Percentiles rank a stretch among this genome's conserved stretches.
These are phyloP conservation scores for Candida insectorum DNA, from an alignment of 805 yeast genomes.

Conservation along the genomic window DNA sequence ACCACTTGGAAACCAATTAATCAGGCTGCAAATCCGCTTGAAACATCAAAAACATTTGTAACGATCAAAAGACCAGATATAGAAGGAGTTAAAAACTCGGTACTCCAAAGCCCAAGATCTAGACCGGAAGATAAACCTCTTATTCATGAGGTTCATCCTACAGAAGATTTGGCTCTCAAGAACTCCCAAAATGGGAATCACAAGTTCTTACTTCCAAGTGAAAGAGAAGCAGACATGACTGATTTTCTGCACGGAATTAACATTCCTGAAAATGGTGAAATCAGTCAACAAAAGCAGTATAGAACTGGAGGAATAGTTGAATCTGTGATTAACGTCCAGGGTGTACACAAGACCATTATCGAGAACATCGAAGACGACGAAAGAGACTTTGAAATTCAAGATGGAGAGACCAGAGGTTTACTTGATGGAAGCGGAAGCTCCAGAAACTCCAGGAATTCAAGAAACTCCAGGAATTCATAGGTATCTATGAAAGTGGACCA, in stretches of 20 bases:
- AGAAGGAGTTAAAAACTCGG: constrained; percentile 17
- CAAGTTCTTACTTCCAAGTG: constrained; percentile 20
- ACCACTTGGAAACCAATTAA: constrained; percentile 52
- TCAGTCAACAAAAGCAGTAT: constrained; percentile 34
- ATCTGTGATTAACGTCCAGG: constrained; percentile 77
- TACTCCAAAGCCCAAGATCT: constrained; percentile 17
- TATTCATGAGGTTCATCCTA: constrained; percentile 26
- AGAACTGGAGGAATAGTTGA: constrained; percentile 71
- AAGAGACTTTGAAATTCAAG: constrained; percentile 10
- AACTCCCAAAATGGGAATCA: constrained; percentile 8
- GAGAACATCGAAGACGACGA: constrained; percentile 57
- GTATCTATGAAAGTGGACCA: too few species aligned
- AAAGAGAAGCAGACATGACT: constrained; percentile 23
- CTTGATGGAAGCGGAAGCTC: neutral
- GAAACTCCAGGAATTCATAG: neutral
- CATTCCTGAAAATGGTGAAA: constrained; percentile 19
- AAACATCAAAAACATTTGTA: constrained; percentile 61
- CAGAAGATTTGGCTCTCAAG: constrained; percentile 44
- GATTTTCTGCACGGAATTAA: constrained; percentile 15
- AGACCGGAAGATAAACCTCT: constrained; percentile 1
- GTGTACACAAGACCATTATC: constrained; percentile 81
- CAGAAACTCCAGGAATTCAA: neutral
- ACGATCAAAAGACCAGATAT: constrained; percentile 58
- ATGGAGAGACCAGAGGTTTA: constrained; percentile 3
- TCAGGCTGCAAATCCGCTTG: constrained; percentile 67